Evolutionary conservation across 495 filamentous ascomycete genomes (phyloP).

Genomic region (Penicillium crystallinum): DNA sequence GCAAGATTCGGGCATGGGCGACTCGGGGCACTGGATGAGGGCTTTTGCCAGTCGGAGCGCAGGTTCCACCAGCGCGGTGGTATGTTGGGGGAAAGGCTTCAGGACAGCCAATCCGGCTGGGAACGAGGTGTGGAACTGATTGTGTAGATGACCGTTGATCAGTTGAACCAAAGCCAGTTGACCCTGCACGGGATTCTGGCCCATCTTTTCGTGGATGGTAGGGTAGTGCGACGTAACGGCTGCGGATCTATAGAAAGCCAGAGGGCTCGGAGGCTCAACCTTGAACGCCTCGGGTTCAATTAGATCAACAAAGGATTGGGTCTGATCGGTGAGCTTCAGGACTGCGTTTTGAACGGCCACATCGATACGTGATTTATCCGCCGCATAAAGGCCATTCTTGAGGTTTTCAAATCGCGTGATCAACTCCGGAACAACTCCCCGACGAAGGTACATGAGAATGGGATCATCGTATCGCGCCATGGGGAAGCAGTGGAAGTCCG

Average conservation of each 20-base stretch:
- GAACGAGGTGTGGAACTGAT: slow-evolving; percentile 78
- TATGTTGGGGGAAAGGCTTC: slow-evolving; percentile 68
- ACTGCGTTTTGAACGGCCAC: slow-evolving; percentile 62
- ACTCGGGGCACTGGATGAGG: slow-evolving; percentile 65
- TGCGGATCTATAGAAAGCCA: slow-evolving; percentile 75
- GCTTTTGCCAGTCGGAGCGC: slow-evolving; percentile 65
- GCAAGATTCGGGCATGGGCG: slow-evolving; percentile 70
- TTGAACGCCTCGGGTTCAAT: slow-evolving; percentile 54
- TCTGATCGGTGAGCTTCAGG: slow-evolving; percentile 47
- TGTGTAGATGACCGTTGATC: slow-evolving; percentile 83
- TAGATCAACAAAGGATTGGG: slow-evolving; percentile 54
- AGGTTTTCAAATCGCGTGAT: slow-evolving; percentile 73
- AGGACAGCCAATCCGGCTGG: slow-evolving; percentile 68
- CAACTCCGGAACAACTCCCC: slow-evolving; percentile 59
- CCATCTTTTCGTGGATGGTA: slow-evolving; percentile 57
- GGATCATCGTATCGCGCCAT: slow-evolving; percentile 77
- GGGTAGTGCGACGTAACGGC: slow-evolving; percentile 58
- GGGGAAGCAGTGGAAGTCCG: slow-evolving; percentile 73
- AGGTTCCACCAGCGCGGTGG: slow-evolving; percentile 63
- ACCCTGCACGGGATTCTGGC: slow-evolving; percentile 49
- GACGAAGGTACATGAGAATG: slow-evolving; percentile 64
- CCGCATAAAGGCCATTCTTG: slow-evolving; percentile 67
- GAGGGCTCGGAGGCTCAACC: slow-evolving; percentile 57
- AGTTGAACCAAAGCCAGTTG: slow-evolving; percentile 61
- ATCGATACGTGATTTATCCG: slow-evolving; percentile 60